These are phyloP conservation scores for Yamadazyma pseudoaaseri DNA, from an alignment of 1,139 yeast genomes.

Conservation along the genomic window DNA sequence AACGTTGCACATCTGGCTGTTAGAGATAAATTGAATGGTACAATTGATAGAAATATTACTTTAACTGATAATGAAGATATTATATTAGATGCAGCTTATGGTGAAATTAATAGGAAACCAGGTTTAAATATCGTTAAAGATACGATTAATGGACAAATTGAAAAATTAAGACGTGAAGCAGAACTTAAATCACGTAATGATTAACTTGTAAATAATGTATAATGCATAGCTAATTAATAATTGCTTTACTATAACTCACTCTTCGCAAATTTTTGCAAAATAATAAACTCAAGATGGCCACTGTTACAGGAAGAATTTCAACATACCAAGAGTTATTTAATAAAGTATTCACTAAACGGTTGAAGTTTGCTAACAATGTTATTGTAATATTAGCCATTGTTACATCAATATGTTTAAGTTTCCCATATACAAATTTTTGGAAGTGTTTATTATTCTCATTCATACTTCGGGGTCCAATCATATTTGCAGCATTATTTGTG, in stretches of 20 bases:
- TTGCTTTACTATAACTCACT: too few species aligned
- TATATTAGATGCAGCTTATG: constrained; percentile 36
- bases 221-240: too few species aligned
- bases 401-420: constrained; percentile 22
- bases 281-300: constrained; percentile 3
- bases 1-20: constrained; percentile 34
- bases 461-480: constrained; percentile 29
- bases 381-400: constrained; percentile 26
- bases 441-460: constrained; percentile 26
- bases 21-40: constrained; percentile 37
- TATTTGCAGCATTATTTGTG: constrained; percentile 29
- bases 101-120: constrained; percentile 42
- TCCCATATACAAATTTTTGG: constrained; percentile 34
- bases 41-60: constrained; percentile 22
- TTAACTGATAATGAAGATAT: constrained; percentile 33
- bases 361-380: constrained; percentile 36
- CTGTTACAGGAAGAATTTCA: constrained; percentile 8
- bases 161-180: constrained; percentile 38
- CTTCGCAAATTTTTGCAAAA: not conserved
- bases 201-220: constrained; percentile 4
- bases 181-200: constrained; percentile 11
- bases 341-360: constrained; percentile 34
- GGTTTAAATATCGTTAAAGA: constrained; percentile 48
- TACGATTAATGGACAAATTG: constrained; percentile 37
- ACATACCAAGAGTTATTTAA: constrained; percentile 23